Evolutionary conservation across 768 basidiomycete genomes (phyloP).

Genomic region (Phylloporus rhodoxanthus): DNA sequence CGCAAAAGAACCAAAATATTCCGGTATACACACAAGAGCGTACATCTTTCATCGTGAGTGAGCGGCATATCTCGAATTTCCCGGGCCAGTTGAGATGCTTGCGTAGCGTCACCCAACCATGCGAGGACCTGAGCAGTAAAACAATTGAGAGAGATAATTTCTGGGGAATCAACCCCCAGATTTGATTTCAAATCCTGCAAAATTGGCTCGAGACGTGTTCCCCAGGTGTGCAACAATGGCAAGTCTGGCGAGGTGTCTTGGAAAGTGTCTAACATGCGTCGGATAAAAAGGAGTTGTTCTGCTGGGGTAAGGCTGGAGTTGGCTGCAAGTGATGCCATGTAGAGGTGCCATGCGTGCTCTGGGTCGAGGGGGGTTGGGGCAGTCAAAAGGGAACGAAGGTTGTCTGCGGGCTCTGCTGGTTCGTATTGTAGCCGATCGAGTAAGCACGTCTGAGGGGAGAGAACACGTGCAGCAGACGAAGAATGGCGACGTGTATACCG

Average conservation of each 20-base stretch:
- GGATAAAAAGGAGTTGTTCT: slow-evolving; percentile 27
- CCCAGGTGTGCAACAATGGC: slow-evolving; percentile 31
- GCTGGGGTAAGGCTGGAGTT: slow-evolving; percentile 11
- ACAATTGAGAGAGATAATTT: slow-evolving; percentile 22
- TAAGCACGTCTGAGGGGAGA: slow-evolving; percentile 10
- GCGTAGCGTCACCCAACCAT: slow-evolving; percentile 33
- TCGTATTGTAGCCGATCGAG: slow-evolving; percentile 9
- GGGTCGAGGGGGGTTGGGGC: slow-evolving; percentile 26
- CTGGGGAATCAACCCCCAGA: slow-evolving; percentile 15
- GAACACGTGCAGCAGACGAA: slow-evolving; percentile 15
- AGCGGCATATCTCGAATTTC: slow-evolving; percentile 20
- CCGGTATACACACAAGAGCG: slow-evolving; percentile 32
- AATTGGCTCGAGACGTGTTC: slow-evolving; percentile 31
- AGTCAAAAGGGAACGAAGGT: slow-evolving; percentile 19
- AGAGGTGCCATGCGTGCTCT: slow-evolving; percentile 39
- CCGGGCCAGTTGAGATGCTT: slow-evolving; percentile 28
- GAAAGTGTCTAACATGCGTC: slow-evolving; percentile 15
- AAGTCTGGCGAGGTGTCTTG: slow-evolving; percentile 15
- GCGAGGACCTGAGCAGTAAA: slow-evolving; percentile 31
- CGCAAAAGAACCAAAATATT: slow-evolving; percentile 34
- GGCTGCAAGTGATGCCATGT: slow-evolving; percentile 19
- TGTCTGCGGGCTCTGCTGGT: slow-evolving; percentile 3
- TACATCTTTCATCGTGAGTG: slow-evolving; percentile 15
- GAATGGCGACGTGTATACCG: slow-evolving; percentile 22
- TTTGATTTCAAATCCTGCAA: slow-evolving; percentile 26